Percentiles rank a stretch among this genome's conserved stretches.
Conservation (phyloP, 2,329 filamentous ascomycete species). For the Acephala macrosclerotiorum region DNA sequence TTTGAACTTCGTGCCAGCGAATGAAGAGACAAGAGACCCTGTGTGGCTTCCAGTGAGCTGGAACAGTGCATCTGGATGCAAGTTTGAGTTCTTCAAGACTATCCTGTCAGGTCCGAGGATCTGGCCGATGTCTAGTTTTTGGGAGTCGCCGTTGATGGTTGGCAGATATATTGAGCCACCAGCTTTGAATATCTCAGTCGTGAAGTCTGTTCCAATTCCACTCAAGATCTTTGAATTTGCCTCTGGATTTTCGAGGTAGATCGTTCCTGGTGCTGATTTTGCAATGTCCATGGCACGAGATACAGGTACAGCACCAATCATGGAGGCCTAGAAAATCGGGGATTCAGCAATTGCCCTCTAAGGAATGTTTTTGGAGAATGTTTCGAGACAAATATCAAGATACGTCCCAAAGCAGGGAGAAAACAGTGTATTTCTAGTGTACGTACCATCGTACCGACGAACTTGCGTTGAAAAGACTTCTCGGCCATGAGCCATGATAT, state of each 20-base stretch:
- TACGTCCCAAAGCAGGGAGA: too few relatives aligned
- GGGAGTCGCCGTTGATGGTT: conserved; percentile 28
- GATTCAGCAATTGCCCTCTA: too few relatives aligned
- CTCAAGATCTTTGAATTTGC: conserved; percentile 3
- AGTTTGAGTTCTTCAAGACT: conserved; percentile 15
- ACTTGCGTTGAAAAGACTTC: conserved; percentile 83
- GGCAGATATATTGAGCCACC: conserved; percentile 29
- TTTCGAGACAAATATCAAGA: too few relatives aligned
- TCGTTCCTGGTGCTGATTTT: conserved; percentile 75
- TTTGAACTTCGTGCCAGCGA: conserved; percentile 70
- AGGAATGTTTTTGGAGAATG: too few relatives aligned
- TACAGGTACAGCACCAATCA: conserved; percentile 86
- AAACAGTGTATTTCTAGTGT: too few relatives aligned
- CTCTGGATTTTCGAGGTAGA: conserved; percentile 58
- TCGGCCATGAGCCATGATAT: conserved; percentile 92
- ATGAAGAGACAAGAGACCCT: conserved; percentile 40
- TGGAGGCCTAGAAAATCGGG: too few relatives aligned
- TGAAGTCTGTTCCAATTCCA: conserved; percentile 30
- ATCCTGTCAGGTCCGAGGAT: conserved; percentile 17
- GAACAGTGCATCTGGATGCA: conserved; percentile 11
- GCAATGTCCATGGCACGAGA: conserved; percentile 87
- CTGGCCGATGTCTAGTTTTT: conserved; percentile 27
- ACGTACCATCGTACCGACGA: conserved; percentile 85
- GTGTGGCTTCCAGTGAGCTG: conserved; percentile 14
- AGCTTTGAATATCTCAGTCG: conserved; percentile 17